Evolutionary conservation across 257 asterid genomes (phyloP).

Genomic region (Ilex asprella): DNA sequence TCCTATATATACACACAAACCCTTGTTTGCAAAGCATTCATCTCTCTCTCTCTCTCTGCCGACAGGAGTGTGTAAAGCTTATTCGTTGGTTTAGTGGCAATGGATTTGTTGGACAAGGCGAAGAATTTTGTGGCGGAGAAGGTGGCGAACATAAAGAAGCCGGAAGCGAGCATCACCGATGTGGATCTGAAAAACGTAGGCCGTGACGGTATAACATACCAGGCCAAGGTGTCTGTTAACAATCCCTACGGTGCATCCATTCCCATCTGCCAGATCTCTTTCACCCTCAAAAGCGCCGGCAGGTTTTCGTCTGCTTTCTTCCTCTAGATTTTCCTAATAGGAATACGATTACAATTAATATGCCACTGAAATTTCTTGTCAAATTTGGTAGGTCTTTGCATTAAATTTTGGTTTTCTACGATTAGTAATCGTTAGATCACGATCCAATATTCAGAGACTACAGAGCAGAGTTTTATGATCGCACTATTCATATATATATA

Average conservation of each 20-base stretch:
- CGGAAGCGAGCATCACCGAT: constrained; percentile 63
- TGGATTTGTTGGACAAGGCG: constrained; percentile 58
- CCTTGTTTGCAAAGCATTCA: too few species aligned
- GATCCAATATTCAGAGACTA: too few species aligned
- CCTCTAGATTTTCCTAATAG: neutral
- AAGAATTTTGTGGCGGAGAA: constrained; percentile 47
- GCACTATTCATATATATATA: too few species aligned
- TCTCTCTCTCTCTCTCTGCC: too few species aligned
- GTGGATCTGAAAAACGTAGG: constrained; percentile 59
- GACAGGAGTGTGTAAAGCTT: too few species aligned
- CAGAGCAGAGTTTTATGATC: too few species aligned
- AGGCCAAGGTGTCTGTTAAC: constrained; percentile 43
- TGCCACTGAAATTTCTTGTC: neutral
- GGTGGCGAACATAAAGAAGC: constrained; percentile 42
- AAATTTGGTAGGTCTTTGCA: too few species aligned
- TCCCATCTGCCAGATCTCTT: constrained; percentile 63
- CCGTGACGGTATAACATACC: constrained; percentile 45
- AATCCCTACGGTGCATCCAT: constrained; percentile 55
- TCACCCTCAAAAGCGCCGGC: constrained; percentile 47
- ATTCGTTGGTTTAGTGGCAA: constrained; percentile 1
- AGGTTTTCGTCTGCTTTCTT: constrained; percentile 25
- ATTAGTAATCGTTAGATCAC: too few species aligned
- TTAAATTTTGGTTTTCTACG: too few species aligned
- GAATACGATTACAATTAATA: neutral
- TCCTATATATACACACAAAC: too few species aligned